Evolutionary conservation across 148 eudicot genomes (phyloP).

Genomic region (Linanthus parryae): DNA sequence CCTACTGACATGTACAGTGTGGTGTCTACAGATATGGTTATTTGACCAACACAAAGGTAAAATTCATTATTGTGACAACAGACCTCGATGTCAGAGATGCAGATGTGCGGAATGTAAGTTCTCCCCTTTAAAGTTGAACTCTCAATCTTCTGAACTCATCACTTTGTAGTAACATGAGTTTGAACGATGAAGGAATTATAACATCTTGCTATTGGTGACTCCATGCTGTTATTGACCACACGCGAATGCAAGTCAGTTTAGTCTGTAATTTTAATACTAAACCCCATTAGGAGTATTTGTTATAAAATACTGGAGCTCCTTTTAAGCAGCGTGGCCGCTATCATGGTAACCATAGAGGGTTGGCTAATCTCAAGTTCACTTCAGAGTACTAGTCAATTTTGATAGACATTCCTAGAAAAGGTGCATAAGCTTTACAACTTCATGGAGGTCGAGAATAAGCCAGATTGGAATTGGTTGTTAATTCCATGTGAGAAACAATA

Average conservation of each 20-base stretch:
- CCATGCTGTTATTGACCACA: too few species aligned
- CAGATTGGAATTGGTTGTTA: neutral
- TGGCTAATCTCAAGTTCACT: too few species aligned
- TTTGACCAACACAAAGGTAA: conserved; percentile 92
- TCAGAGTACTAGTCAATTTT: too few species aligned
- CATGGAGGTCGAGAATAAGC: too few species aligned
- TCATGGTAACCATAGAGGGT: too few species aligned
- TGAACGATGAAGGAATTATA: neutral
- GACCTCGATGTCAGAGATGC: conserved; percentile 92
- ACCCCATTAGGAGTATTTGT: too few species aligned
- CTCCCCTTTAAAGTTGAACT: conserved; percentile 1
- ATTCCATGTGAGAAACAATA: neutral
- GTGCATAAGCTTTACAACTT: too few species aligned
- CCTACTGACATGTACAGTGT: conserved; percentile 4
- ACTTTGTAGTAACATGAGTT: neutral
- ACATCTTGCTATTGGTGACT: neutral
- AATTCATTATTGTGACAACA: conserved; percentile 89
- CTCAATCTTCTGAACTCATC: neutral
- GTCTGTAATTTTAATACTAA: too few species aligned
- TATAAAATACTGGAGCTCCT: too few species aligned
- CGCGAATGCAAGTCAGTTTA: too few species aligned
- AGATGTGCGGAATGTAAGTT: conserved; percentile 91
- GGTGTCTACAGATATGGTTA: conserved; percentile 72
- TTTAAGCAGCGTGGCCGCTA: too few species aligned
- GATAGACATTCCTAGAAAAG: too few species aligned